Conservation (phyloP, 805 yeast species). For the Komagataella phaffii region DNA sequence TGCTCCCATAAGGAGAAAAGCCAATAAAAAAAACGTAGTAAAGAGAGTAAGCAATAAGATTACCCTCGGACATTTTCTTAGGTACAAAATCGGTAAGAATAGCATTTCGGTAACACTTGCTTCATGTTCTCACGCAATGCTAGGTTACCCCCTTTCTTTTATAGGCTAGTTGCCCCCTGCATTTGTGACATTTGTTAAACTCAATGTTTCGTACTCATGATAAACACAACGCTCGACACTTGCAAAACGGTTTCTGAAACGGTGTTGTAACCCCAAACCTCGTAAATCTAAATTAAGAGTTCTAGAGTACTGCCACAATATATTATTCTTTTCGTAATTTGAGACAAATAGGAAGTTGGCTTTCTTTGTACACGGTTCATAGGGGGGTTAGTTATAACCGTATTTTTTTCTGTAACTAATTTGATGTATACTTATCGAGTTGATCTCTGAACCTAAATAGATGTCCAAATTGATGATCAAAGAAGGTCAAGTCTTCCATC, state of each 20-base stretch:
- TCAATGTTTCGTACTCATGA: not conserved
- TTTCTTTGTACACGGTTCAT: no score
- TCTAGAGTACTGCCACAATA: no score
- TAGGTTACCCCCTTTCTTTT: not conserved
- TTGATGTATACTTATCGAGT: no score
- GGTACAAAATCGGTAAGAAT: not conserved
- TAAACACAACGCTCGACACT: not conserved
- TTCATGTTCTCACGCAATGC: not conserved
- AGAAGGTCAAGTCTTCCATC: no score
- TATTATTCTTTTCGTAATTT: no score
- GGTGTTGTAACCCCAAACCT: not conserved
- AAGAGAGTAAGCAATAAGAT: conserved; percentile 26
- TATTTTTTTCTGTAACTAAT: no score
- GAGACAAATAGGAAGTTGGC: no score
- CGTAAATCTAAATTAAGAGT: no score
- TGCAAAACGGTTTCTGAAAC: not conserved
- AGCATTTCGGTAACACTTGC: not conserved
- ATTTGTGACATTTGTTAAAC: not conserved
- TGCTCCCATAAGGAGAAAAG: conserved; percentile 47
- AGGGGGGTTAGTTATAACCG: no score
- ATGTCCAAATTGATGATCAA: no score
- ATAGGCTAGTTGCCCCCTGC: not conserved
- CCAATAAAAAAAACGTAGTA: conserved; percentile 33
- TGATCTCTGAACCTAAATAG: no score
- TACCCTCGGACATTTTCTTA: conserved; percentile 24